Evolutionary conservation across 73 alveolate genomes (phyloP).

Genomic region (Uronychia binucleata): DNA sequence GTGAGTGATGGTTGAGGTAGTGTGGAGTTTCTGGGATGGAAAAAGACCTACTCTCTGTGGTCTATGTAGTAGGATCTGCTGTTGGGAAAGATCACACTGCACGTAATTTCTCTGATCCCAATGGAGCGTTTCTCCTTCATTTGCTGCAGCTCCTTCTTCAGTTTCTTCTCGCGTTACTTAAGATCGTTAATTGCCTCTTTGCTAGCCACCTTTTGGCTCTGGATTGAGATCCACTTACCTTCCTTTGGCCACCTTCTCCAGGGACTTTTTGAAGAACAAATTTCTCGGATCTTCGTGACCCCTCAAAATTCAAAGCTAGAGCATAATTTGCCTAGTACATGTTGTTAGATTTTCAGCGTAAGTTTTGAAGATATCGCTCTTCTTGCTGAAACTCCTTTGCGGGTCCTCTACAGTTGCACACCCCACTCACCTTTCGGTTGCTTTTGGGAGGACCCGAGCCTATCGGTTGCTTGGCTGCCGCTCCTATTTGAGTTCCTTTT

Average conservation of each 20-base stretch:
- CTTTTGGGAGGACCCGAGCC: neutral
- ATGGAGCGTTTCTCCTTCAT: neutral
- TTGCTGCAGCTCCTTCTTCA: neutral
- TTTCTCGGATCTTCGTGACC: too few species aligned
- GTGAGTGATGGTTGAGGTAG: too few species aligned
- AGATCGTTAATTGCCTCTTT: neutral
- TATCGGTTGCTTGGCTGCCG: neutral
- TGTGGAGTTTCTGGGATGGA: too few species aligned
- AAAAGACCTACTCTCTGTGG: neutral
- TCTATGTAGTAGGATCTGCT: neutral
- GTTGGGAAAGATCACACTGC: neutral
- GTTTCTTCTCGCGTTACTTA: neutral
- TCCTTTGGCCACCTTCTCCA: neutral
- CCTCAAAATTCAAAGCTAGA: neutral
- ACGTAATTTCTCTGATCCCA: neutral
- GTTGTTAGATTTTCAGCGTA: neutral
- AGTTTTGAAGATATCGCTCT: neutral
- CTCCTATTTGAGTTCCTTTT: too few species aligned
- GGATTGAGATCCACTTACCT: neutral
- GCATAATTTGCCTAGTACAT: neutral
- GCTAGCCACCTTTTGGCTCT: neutral
- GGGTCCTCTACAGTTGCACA: neutral
- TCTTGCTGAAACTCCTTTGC: neutral
- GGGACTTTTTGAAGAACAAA: neutral
- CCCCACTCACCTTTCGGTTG: neutral